Conservation (phyloP, 2,329 filamentous ascomycete species). For the Alternaria burnsii region DNA sequence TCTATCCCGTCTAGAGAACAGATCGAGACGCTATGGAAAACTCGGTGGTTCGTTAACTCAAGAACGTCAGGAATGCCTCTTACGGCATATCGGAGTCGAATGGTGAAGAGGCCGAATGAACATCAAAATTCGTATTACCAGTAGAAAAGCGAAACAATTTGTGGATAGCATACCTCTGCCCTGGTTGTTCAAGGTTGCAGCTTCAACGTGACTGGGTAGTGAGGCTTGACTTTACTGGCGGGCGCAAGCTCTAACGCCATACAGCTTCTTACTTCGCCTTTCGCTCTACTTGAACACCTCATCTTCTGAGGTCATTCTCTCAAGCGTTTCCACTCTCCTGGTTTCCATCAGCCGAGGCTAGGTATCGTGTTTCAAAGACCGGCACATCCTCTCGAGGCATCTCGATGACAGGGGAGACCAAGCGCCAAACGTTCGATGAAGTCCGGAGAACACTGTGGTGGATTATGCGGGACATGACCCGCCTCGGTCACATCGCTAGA, state of each 20-base stretch:
- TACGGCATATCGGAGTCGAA: neutral
- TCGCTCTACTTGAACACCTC: neutral
- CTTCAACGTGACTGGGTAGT: neutral
- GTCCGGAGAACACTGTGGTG: constrained; percentile 12
- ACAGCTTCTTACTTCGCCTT: neutral
- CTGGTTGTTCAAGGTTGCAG: neutral
- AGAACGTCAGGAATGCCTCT: neutral
- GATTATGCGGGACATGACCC: constrained; percentile 24
- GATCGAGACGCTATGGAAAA: neutral
- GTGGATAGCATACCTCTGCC: neutral
- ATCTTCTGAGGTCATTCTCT: neutral
- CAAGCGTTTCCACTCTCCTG: neutral
- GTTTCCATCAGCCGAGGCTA: neutral
- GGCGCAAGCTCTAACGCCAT: neutral
- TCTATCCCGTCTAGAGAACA: neutral
- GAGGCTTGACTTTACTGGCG: neutral
- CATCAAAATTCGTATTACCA: neutral
- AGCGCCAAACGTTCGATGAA: constrained; percentile 4
- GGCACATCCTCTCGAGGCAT: neutral
- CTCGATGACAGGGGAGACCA: constrained; percentile 17
- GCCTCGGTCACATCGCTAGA: constrained; percentile 20
- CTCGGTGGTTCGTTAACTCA: neutral
- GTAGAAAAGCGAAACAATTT: neutral
- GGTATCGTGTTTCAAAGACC: constrained; percentile 9
- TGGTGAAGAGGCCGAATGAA: neutral